phyloP scores from a whole-genome alignment of 2,329 filamentous ascomycete genomes.

The Furcasterigmium furcatum region DNA sequence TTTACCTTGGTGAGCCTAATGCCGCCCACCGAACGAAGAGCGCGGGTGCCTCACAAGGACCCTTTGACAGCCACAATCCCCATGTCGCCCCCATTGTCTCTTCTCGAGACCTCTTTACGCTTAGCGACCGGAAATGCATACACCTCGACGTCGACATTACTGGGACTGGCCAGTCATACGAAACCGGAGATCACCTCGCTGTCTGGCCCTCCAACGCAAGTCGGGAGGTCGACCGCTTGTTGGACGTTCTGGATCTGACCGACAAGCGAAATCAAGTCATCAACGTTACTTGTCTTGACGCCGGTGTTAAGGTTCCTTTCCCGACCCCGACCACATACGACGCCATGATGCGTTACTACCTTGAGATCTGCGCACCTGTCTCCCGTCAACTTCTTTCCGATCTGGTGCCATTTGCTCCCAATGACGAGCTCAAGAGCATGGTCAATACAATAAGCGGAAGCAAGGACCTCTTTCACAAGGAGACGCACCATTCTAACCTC shows the following conservation, averaged over 20 bases:
- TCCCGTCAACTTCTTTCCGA: conserved; percentile 22
- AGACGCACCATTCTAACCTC: conserved; percentile 84
- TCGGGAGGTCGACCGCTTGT: conserved; percentile 24
- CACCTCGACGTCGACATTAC: conserved; percentile 33
- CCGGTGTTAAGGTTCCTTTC: conserved; percentile 17
- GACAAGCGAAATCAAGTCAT: conserved; percentile 18
- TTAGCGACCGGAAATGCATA: conserved; percentile 13
- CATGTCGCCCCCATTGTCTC: conserved; percentile 12
- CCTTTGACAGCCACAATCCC: conserved; percentile 11
- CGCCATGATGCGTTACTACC: conserved; percentile 37
- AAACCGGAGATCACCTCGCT: conserved; percentile 36
- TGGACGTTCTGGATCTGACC: conserved; percentile 20
- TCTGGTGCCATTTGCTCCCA: conserved; percentile 92
- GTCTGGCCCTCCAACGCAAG: conserved; percentile 35
- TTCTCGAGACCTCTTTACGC: too few species aligned
- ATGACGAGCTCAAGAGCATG: conserved; percentile 78
- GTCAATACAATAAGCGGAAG: conserved; percentile 85
- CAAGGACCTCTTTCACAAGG: conserved; percentile 91
- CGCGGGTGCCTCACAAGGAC: conserved; percentile 5
- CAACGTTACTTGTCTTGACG: conserved; percentile 16
- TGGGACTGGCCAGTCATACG: conserved; percentile 24
- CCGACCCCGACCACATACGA: conserved; percentile 34
- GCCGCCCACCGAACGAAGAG: conserved; percentile 6
- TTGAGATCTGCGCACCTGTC: conserved; percentile 34
- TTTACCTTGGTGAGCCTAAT: conserved; percentile 20